These are phyloP conservation scores for Buxus sempervirens DNA, from an alignment of 164 flowering plant genomes.

Conservation along the genomic window DNA sequence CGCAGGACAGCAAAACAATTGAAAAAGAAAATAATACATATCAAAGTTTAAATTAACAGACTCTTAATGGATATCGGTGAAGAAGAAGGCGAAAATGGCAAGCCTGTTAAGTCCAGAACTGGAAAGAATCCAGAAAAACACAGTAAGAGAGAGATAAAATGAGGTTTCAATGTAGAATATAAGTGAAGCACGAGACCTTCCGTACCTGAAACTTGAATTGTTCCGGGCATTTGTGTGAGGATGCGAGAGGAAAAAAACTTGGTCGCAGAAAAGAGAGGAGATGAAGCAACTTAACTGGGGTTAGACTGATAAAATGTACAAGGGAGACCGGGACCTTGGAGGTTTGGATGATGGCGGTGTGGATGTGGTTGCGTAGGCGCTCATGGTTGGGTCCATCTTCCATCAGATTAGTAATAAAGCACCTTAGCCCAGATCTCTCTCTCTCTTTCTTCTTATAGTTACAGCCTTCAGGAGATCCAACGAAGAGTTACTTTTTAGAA, in stretches of 20 bases:
- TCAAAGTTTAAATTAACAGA: slow-evolving; percentile 11
- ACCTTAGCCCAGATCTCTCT: too few relatives aligned
- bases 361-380: not conserved
- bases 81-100: slow-evolving; percentile 38
- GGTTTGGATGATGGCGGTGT: too few relatives aligned
- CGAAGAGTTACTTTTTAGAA: too few relatives aligned
- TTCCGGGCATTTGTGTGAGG: slow-evolving; percentile 67
- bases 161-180: not conserved
- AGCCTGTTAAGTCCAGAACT: slow-evolving; percentile 64
- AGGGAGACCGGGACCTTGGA: too few relatives aligned
- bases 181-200: not conserved
- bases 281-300: not conserved
- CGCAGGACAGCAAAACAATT: not conserved
- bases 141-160: not conserved
- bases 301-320: too few relatives aligned
- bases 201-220: slow-evolving; percentile 80
- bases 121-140: slow-evolving; percentile 9
- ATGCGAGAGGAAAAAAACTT: not conserved
- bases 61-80: slow-evolving; percentile 50
- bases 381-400: not conserved
- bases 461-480: too few relatives aligned
- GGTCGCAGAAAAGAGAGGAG: not conserved
- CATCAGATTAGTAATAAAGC: too few relatives aligned
- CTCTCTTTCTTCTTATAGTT: too few relatives aligned
- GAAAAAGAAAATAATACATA: not conserved